phyloP scores from a whole-genome alignment of 2,329 filamentous ascomycete genomes.

The Colletotrichum graminicola region DNA sequence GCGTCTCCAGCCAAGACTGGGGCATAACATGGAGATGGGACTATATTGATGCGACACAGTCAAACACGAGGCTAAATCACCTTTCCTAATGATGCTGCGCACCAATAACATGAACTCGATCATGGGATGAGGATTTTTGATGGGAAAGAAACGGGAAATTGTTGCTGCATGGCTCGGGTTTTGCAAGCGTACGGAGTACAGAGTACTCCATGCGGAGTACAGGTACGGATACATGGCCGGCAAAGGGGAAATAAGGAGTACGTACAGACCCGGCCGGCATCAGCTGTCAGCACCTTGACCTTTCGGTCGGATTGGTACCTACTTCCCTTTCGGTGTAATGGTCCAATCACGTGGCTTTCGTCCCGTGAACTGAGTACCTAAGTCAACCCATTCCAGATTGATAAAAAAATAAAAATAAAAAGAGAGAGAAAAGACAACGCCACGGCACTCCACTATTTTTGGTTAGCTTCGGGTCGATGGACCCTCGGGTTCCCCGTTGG shows the following conservation, averaged over 20 bases:
- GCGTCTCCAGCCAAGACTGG: neutral
- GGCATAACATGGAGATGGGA: neutral
- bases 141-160: neutral
- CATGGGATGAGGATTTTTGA: neutral
- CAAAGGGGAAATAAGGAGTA: too few relatives aligned
- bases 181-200: neutral
- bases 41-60: neutral
- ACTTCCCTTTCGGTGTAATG: neutral
- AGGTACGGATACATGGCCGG: too few relatives aligned
- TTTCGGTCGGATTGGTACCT: neutral
- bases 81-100: neutral
- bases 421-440: neutral
- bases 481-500: neutral
- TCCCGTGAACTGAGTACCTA: neutral
- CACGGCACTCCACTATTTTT: slow-evolving; percentile 28
- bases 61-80: neutral
- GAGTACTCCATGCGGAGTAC: too few relatives aligned
- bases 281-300: slow-evolving; percentile 9
- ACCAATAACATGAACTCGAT: neutral
- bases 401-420: neutral
- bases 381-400: too few relatives aligned
- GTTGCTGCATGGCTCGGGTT: neutral
- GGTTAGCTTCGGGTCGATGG: slow-evolving; percentile 31
- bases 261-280: too few relatives aligned
- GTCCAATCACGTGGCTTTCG: slow-evolving; percentile 5